Evolutionary conservation across 768 basidiomycete species (phyloP).

Genomic region (Leccinellum luteum): DNA sequence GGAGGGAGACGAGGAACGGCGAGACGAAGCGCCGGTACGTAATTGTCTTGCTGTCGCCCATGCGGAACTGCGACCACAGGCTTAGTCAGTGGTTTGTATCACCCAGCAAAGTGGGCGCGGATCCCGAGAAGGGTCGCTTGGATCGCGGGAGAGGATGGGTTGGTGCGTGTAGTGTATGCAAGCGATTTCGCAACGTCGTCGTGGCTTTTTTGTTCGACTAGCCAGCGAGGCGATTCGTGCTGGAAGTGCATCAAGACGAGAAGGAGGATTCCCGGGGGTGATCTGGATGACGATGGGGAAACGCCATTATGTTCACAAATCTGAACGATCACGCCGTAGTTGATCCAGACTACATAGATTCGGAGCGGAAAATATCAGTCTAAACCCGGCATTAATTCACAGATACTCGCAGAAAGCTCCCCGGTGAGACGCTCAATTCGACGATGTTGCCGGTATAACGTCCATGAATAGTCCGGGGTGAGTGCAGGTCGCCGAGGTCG

Average conservation of each 20-base stretch:
- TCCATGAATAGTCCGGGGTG: too few relatives aligned
- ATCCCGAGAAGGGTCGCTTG: slow-evolving; percentile 13
- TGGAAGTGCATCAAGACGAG: slow-evolving; percentile 35
- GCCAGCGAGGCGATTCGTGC: slow-evolving; percentile 41
- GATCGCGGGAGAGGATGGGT: slow-evolving; percentile 27
- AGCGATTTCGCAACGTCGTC: slow-evolving; percentile 33
- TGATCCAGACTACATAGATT: slow-evolving; percentile 32
- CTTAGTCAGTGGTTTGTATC: slow-evolving; percentile 13
- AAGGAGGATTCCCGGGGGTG: slow-evolving; percentile 37
- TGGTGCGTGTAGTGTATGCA: slow-evolving; percentile 25
- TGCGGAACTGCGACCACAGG: slow-evolving; percentile 28
- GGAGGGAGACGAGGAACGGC: slow-evolving; percentile 31
- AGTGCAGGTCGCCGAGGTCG: too few relatives aligned
- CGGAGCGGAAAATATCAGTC: too few relatives aligned
- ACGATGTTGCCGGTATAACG: too few relatives aligned
- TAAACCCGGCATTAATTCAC: too few relatives aligned
- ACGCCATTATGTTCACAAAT: slow-evolving; percentile 35
- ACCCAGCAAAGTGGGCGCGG: too few relatives aligned
- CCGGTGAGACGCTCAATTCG: too few relatives aligned
- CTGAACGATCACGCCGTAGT: slow-evolving; percentile 29
- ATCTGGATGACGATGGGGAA: slow-evolving; percentile 36
- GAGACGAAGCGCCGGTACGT: slow-evolving; percentile 32
- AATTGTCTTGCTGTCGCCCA: slow-evolving; percentile 31
- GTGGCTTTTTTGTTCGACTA: slow-evolving; percentile 34
- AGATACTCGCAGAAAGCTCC: too few relatives aligned